Base-by-base conservation (phyloP, 2,329 filamentous ascomycete species). In the Bimuria novae-zelandiae region DNA sequence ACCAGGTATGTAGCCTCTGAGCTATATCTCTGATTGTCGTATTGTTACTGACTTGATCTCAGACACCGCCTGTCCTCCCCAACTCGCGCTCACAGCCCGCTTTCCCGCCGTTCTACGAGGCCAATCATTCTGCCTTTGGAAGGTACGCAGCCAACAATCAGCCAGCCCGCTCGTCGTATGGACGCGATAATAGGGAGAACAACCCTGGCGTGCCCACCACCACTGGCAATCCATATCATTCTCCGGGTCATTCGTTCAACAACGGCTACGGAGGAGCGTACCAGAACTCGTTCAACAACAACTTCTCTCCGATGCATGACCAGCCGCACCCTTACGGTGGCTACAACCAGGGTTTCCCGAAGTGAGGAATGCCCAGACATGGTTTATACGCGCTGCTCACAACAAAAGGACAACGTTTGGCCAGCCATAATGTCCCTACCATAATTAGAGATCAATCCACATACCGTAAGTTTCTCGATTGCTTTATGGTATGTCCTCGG, bases 61-160 rank as follows among this genome's bases (percentile, higher is more conserved):
- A 44, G 16, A 21, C 42, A 14, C 23, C 50, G 11, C 52, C 48
- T n/a, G 30, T 41, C 30, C 49, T 57, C 17, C 59, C 62, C 4
- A 46, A 54, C 23, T 57, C 65, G 40, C 67, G 65, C 23, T 65
- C 67, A 16, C 67, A 69, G 32, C 59, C 62, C 14, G 60, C 61
- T 5, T 55, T 68, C 32, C 52, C 37, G 23, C 52, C 54, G 17
- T 65, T 55, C 49, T 67, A 63, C 37, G 44, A 55, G 10, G 16
- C 45, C 14, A 52, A 41, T 14, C 62, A 65, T 11, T 12, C 40
- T 11, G 45, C 37, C 23, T 39, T 33, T 3, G 25, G 40, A 30
- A 40, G 46, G 7, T 40, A 40, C 14, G 45, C 29, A 19, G 32
- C 23, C 54, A 59, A 25, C 55, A 60, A 29, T 64, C 60, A 63